Evolutionary conservation across 2,329 filamentous ascomycete species (phyloP).

Genomic region (Emergomyces africanus): DNA sequence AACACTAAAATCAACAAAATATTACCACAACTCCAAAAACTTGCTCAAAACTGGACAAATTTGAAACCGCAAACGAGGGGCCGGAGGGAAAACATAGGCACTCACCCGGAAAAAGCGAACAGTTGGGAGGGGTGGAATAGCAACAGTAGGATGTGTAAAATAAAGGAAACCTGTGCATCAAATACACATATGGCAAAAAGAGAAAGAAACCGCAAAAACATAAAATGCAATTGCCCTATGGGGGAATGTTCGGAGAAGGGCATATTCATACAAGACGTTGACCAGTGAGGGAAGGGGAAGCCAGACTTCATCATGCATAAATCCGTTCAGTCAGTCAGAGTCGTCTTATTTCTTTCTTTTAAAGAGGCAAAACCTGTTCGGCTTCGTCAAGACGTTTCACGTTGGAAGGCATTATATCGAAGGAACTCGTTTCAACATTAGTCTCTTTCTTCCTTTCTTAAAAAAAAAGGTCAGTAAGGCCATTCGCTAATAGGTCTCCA

Average conservation of each 20-base stretch:
- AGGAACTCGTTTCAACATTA: not conserved
- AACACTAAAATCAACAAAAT: not conserved
- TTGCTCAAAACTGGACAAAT: not conserved
- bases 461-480: no score
- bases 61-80: not conserved
- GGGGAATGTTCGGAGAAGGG: not conserved
- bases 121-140: not conserved
- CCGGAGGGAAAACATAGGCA: not conserved
- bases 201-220: not conserved
- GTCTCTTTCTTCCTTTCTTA: not conserved
- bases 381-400: not conserved
- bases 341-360: not conserved
- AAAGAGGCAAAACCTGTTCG: not conserved
- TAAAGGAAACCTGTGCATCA: not conserved
- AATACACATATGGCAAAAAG: not conserved
- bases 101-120: not conserved
- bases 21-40: not conserved
- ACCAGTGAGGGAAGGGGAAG: not conserved
- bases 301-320: not conserved
- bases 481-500: slow-evolving; percentile 27
- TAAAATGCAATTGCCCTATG: not conserved
- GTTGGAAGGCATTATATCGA: not conserved
- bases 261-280: not conserved
- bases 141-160: not conserved
- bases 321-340: not conserved